Evolutionary conservation across 768 basidiomycete species (phyloP).

Genomic region (Serendipita sp.): DNA sequence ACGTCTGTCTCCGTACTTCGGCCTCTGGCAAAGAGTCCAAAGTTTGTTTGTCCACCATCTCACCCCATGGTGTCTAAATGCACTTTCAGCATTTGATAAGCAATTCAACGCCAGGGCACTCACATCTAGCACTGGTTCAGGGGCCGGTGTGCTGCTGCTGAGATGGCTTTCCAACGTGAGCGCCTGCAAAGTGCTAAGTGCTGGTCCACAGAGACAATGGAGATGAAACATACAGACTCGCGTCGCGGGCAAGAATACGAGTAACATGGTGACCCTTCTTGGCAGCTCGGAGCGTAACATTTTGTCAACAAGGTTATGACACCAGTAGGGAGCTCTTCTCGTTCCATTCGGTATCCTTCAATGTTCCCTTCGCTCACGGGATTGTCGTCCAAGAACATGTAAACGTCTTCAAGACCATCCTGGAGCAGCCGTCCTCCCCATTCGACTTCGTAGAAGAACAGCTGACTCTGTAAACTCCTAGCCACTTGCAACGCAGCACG

Average conservation of each 20-base stretch:
- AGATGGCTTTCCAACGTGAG: neutral
- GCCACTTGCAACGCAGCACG: conserved; percentile 77
- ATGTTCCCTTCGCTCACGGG: conserved; percentile 5
- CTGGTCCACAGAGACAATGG: neutral
- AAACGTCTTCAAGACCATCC: conserved; percentile 85
- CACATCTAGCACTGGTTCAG: neutral
- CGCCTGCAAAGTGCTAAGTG: neutral
- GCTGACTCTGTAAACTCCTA: conserved; percentile 73
- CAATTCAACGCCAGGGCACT: neutral
- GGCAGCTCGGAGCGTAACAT: conserved; percentile 80
- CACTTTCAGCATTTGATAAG: neutral
- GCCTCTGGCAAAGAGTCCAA: conserved; percentile 30
- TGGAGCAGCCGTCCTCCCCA: conserved; percentile 72
- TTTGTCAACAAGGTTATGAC: conserved; percentile 78
- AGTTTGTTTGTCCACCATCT: conserved; percentile 32
- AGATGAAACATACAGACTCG: neutral
- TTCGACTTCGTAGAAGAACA: conserved; percentile 95
- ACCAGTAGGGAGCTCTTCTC: conserved; percentile 68
- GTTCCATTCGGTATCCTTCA: conserved; percentile 36
- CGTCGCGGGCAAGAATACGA: conserved; percentile 43
- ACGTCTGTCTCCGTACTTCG: conserved; percentile 73
- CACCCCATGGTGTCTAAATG: conserved; percentile 25
- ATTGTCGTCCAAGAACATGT: conserved; percentile 72
- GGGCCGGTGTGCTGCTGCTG: neutral
- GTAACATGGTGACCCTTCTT: conserved; percentile 67